Evolutionary conservation across 1,284 basidiomycete species (phyloP), one percentile per base, ranked within the genome.

Genomic region (Omphalotus olearius): DNA sequence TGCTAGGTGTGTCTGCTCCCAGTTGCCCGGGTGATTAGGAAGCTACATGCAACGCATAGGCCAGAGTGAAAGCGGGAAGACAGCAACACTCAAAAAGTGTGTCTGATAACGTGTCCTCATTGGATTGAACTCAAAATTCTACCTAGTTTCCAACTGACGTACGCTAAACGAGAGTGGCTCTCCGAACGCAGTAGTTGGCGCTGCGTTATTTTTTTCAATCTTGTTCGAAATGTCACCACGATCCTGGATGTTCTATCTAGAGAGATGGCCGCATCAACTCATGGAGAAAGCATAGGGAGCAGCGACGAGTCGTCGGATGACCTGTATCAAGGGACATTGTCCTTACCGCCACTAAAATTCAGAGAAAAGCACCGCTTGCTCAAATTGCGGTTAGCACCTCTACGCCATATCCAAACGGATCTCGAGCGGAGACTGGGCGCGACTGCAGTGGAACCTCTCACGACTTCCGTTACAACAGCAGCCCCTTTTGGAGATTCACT

Each of bases 141-240:
- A 37, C 44, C 60, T 83, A 85, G 89, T 64, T 90, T 89, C 60
- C 85, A 87, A 59, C 66, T 90, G 2, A 78, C 78, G 3, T 85
- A 86, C 59, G 81, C 86, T 16, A 72, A 72, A 25, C 71, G 74
- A 47, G 79, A 84, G 61, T 86, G 88, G 82, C 72, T 74, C 3
- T 78, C 82, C 55, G 84, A 89, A 59, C 80, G 79, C 46, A 68
- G 73, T 3, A 78, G 84, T 28, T 90, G 88, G 88, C 79, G 84
- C 16, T 70, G 78, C 6, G 83, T 91, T 56, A 82, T 91, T 57
- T 83, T 84, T 61, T 78, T 90, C 63, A 84, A 90, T 64, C 78
- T 90, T 63, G 75, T 88, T 52, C 80, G 85, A 54, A 85, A 83
- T 57, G 74, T 87, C 60, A 77, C 81, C 58, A 64, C 66, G 41